Evolutionary conservation across 1,139 yeast species (phyloP).

Genomic region (Nematodospora anomalae): DNA sequence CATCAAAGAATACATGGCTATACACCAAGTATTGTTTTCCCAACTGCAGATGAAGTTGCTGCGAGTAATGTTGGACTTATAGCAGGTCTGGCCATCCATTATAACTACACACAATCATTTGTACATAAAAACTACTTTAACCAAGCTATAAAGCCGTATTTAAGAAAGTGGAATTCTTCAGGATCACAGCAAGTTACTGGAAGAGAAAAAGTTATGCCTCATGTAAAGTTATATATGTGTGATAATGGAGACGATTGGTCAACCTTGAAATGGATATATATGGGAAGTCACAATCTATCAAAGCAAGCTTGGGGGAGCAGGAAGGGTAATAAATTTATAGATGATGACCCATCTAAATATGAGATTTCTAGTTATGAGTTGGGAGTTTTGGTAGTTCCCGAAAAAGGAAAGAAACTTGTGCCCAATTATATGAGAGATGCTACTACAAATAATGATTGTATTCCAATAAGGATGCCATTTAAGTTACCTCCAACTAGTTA

Average conservation of each 20-base stretch:
- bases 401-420: slow-evolving; percentile 20
- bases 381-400: slow-evolving; percentile 49
- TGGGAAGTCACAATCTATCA: slow-evolving; percentile 67
- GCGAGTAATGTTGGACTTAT: slow-evolving; percentile 43
- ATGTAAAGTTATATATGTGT: slow-evolving; percentile 40
- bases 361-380: slow-evolving; percentile 52
- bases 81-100: slow-evolving; percentile 60
- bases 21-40: slow-evolving; percentile 52
- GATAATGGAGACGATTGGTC: slow-evolving; percentile 51
- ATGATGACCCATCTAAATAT: slow-evolving; percentile 21
- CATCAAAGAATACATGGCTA: slow-evolving; percentile 35
- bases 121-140: slow-evolving; percentile 27
- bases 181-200: slow-evolving; percentile 19
- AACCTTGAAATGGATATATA: slow-evolving; percentile 58
- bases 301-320: slow-evolving; percentile 72
- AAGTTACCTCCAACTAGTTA: slow-evolving; percentile 50
- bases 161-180: slow-evolving; percentile 31
- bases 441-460: slow-evolving; percentile 12
- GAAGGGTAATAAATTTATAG: slow-evolving; percentile 17
- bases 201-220: slow-evolving; percentile 39
- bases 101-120: slow-evolving; percentile 31
- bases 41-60: slow-evolving; percentile 52
- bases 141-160: slow-evolving; percentile 37
- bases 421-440: slow-evolving; percentile 46
- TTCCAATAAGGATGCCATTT: slow-evolving; percentile 54